phyloP scores from a whole-genome alignment of 2,329 filamentous ascomycete species.

The Aspergillus luchuensis region DNA sequence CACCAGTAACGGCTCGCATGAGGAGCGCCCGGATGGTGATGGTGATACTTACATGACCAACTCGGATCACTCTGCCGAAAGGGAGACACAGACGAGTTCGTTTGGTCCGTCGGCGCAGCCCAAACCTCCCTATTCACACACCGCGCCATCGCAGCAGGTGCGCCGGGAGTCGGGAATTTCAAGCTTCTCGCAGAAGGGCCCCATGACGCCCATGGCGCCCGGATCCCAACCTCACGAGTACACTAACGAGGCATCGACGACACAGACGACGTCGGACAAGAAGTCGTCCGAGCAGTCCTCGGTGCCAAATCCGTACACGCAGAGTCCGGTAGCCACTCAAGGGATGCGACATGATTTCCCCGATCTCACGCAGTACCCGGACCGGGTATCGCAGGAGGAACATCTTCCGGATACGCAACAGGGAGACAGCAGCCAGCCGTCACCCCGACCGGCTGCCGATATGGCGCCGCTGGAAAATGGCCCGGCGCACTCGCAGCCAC shows the following conservation, averaged over 20 bases:
- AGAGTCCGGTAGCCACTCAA: conserved; percentile 54
- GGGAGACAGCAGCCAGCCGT: conserved; percentile 41
- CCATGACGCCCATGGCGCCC: conserved; percentile 60
- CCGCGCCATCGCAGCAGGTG: conserved; percentile 50
- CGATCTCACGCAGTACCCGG: conserved; percentile 53
- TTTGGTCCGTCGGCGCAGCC: conserved; percentile 55
- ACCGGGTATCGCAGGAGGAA: conserved; percentile 58
- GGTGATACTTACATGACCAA: conserved; percentile 65
- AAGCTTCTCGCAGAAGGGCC: conserved; percentile 52
- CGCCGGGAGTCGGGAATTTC: conserved; percentile 50
- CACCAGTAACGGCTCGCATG: conserved; percentile 60
- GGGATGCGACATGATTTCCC: conserved; percentile 51
- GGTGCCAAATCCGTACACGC: conserved; percentile 68
- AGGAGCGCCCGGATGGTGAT: conserved; percentile 45
- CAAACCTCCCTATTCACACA: conserved; percentile 48
- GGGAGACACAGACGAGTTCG: conserved; percentile 50
- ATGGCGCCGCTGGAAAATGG: conserved; percentile 25
- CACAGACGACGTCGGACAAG: conserved; percentile 78
- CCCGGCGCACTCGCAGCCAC: conserved; percentile 39
- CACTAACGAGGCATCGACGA: conserved; percentile 87
- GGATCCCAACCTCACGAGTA: conserved; percentile 64
- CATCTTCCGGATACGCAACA: conserved; percentile 67
- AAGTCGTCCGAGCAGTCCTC: conserved; percentile 74
- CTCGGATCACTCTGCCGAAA: conserved; percentile 46
- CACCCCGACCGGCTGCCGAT: conserved; percentile 33